Evolutionary conservation across 805 yeast genomes (phyloP).

Genomic region (Suhomyces sp.): DNA sequence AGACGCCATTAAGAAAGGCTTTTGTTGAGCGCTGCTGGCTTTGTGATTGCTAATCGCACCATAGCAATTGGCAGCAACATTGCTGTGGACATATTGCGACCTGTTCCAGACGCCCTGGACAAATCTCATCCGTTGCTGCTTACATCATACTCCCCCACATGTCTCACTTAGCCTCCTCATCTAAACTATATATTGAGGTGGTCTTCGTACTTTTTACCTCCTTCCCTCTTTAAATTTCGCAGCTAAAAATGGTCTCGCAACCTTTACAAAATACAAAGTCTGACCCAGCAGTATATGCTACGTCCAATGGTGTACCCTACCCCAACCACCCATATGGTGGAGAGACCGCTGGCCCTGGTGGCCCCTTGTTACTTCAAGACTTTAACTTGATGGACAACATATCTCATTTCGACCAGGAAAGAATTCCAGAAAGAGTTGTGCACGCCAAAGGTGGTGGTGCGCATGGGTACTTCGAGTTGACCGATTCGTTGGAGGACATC

Average conservation of each 20-base stretch:
- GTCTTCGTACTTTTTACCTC: neutral
- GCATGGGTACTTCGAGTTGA: slow-evolving; percentile 79
- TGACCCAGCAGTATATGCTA: slow-evolving; percentile 37
- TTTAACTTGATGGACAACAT: slow-evolving; percentile 74
- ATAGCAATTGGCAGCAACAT: neutral
- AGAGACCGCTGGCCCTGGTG: slow-evolving; percentile 70
- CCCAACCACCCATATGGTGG: slow-evolving; percentile 62
- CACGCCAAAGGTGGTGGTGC: slow-evolving; percentile 96
- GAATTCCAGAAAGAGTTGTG: slow-evolving; percentile 90
- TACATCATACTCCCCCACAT: neutral
- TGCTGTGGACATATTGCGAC: neutral
- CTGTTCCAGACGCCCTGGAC: neutral
- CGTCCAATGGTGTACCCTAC: slow-evolving; percentile 55
- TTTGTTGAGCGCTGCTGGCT: neutral
- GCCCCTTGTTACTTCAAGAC: slow-evolving; percentile 80
- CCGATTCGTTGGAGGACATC: slow-evolving; percentile 59
- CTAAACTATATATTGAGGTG: neutral
- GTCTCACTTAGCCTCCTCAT: neutral
- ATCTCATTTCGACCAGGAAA: slow-evolving; percentile 86
- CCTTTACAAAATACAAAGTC: slow-evolving; percentile 1
- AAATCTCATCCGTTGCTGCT: neutral
- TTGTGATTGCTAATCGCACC: slow-evolving; percentile 1
- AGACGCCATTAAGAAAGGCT: neutral
- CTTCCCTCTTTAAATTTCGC: neutral
- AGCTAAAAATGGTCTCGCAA: slow-evolving; percentile 5